Conservation (phyloP, 805 yeast genomes). For the Metschnikowia reukaufii region DNA sequence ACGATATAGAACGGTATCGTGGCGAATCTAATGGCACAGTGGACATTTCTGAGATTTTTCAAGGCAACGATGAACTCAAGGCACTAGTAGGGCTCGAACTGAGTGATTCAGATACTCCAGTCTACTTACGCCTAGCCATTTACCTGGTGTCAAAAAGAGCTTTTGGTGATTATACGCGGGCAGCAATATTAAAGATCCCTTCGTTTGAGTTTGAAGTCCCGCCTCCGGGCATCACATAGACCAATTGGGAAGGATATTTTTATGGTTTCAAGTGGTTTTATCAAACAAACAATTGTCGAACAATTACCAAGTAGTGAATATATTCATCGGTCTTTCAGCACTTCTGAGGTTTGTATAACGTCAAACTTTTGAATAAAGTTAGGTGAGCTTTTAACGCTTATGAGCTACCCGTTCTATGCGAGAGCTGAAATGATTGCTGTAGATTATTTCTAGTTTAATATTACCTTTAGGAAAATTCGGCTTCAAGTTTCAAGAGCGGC, state of each 20-base stretch:
- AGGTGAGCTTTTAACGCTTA: too few species aligned
- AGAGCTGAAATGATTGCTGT: too few species aligned
- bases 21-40: constrained; percentile 48
- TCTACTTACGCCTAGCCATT: constrained; percentile 60
- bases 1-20: constrained; percentile 75
- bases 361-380: too few species aligned
- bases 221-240: constrained; percentile 50
- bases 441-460: too few species aligned
- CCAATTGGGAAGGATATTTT: not conserved
- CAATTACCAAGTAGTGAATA: too few species aligned
- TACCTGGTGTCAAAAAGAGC: constrained; percentile 39
- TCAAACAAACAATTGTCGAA: too few species aligned
- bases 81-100: constrained; percentile 24
- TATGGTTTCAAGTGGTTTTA: not conserved
- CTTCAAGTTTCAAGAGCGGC: too few species aligned
- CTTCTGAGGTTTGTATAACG: too few species aligned
- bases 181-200: constrained; percentile 62
- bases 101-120: constrained; percentile 24
- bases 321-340: too few species aligned
- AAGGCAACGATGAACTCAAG: constrained; percentile 16
- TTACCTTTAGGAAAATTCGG: too few species aligned
- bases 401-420: too few species aligned
- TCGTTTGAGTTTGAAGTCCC: constrained; percentile 54
- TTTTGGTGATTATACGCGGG: constrained; percentile 64
- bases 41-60: constrained; percentile 28